Conservation (phyloP, 202 grass and related monocot genomes). For the Setaria viridis region DNA sequence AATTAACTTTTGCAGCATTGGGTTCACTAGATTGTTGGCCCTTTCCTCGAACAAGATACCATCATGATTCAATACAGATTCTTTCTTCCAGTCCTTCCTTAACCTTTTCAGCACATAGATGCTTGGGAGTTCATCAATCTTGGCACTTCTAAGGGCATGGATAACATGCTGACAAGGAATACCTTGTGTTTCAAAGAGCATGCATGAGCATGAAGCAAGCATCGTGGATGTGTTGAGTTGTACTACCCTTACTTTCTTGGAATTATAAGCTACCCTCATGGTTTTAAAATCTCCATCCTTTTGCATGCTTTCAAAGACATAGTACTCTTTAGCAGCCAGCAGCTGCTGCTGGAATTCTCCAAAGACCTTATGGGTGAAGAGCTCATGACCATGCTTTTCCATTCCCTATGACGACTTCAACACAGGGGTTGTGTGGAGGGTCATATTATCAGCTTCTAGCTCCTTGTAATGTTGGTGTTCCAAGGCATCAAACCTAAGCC, state of each 20-base stretch:
- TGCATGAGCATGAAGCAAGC: neutral
- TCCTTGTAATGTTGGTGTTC: neutral
- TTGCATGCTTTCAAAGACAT: neutral
- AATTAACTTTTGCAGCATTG: neutral
- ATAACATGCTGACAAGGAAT: neutral
- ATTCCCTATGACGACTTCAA: neutral
- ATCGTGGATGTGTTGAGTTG: neutral
- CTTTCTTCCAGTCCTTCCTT: neutral
- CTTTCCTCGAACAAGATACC: neutral
- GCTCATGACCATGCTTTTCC: no score
- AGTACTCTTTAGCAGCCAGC: neutral
- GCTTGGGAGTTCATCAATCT: neutral
- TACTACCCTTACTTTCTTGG: neutral
- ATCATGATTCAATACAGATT: neutral
- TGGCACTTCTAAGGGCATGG: neutral
- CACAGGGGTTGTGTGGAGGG: neutral
- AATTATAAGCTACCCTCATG: neutral
- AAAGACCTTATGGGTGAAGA: no score
- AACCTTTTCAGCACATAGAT: neutral
- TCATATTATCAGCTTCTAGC: neutral
- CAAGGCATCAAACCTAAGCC: neutral
- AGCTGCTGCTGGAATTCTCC: neutral
- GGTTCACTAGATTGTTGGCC: neutral
- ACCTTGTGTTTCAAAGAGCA: neutral
- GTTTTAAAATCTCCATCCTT: neutral